These are phyloP conservation scores for Stachybotrys chlorohalonatus DNA, from an alignment of 2,329 filamentous ascomycete genomes.

Conservation along the genomic window DNA sequence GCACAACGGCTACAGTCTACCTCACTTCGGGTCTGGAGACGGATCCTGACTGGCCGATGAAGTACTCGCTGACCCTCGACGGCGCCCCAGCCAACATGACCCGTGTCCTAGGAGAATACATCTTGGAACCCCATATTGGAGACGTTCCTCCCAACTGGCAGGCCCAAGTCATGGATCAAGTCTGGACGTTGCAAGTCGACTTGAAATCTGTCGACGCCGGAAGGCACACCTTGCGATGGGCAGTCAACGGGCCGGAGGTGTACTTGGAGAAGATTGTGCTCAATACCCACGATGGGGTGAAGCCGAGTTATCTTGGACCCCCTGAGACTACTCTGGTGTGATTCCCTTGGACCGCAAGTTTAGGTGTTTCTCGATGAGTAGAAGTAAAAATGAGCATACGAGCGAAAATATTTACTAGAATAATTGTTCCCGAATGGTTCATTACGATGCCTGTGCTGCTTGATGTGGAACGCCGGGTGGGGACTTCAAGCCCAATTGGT, in stretches of 20 bases:
- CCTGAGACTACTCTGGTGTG: slow-evolving; percentile 11
- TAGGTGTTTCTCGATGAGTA: too few relatives aligned
- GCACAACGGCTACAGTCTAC: slow-evolving; percentile 6
- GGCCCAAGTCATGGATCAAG: background rate
- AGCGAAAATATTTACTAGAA: too few relatives aligned
- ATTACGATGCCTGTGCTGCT: too few relatives aligned
- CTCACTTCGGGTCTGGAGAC: slow-evolving; percentile 28
- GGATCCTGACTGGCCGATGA: slow-evolving; percentile 34
- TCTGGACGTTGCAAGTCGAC: slow-evolving; percentile 3
- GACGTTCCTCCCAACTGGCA: background rate
- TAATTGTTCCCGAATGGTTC: too few relatives aligned
- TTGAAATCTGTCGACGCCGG: slow-evolving; percentile 7
- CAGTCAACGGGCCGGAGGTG: slow-evolving; percentile 17
- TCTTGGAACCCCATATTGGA: background rate
- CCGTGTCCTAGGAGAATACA: slow-evolving; percentile 19
- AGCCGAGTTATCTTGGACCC: slow-evolving; percentile 16
- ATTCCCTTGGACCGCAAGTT: background rate
- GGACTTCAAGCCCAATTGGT: too few relatives aligned
- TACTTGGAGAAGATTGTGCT: slow-evolving; percentile 23
- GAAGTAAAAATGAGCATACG: too few relatives aligned
- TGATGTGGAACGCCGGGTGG: too few relatives aligned
- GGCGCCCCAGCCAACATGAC: slow-evolving; percentile 20
- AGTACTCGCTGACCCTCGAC: slow-evolving; percentile 36
- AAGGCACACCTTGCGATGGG: slow-evolving; percentile 15
- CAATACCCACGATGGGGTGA: slow-evolving; percentile 1